phyloP scores from a whole-genome alignment of 23 red algal genomes.

The Cyanidiococcus yangmingshanensis region DNA sequence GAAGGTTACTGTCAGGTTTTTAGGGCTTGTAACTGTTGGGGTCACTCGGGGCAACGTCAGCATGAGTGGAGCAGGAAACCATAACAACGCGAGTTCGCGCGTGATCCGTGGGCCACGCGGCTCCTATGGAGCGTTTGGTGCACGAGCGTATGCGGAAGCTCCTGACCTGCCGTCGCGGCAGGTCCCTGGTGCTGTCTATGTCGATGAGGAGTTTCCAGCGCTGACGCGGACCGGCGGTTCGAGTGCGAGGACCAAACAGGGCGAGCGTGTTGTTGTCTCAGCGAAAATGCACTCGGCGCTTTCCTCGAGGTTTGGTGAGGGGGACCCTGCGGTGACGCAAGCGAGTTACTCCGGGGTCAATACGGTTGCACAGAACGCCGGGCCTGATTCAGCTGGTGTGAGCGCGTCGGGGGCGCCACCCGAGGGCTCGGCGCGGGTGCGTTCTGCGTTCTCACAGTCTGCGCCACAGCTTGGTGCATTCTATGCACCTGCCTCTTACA shows the following conservation, averaged over 20 bases:
- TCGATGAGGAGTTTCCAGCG: slow-evolving; percentile 1
- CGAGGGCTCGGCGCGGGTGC: background rate
- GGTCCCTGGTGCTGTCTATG: background rate
- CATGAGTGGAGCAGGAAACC: background rate
- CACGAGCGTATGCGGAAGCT: background rate
- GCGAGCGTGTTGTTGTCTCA: background rate
- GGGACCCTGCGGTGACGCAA: background rate
- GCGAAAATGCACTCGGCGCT: too few species aligned
- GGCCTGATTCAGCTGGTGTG: background rate
- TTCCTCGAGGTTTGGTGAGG: background rate
- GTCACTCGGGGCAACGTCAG: background rate
- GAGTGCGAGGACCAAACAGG: background rate
- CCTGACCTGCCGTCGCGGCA: background rate
- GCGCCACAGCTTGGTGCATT: background rate
- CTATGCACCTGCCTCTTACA: background rate
- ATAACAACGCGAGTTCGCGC: background rate
- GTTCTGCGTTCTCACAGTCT: background rate
- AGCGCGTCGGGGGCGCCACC: background rate
- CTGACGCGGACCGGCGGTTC: background rate
- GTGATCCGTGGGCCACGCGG: background rate
- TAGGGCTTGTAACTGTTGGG: too few species aligned
- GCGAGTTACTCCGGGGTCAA: background rate
- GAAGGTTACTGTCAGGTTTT: too few species aligned
- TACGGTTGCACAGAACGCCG: background rate
- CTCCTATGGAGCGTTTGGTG: background rate